These are phyloP conservation scores for Myxozyma monticola DNA, from an alignment of 805 yeast genomes.

Conservation along the genomic window DNA sequence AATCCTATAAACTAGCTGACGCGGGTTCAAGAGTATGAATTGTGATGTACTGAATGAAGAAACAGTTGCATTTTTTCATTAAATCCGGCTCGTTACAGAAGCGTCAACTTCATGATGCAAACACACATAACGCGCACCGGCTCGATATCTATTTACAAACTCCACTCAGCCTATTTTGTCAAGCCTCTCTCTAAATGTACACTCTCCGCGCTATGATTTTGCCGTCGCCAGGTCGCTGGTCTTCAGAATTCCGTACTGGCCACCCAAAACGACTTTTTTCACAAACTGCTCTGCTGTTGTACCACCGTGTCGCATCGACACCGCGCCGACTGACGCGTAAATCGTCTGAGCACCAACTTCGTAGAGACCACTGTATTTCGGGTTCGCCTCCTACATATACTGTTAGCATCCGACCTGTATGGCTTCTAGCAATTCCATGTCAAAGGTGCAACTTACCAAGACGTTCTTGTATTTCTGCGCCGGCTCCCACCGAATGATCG, in stretches of 20 bases:
- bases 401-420: neutral
- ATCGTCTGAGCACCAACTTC: conserved; percentile 43
- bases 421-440: neutral
- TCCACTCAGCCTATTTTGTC: too few relatives aligned
- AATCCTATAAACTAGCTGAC: too few relatives aligned
- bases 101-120: too few relatives aligned
- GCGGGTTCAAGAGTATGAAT: too few relatives aligned
- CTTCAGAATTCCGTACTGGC: conserved; percentile 19
- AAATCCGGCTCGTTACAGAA: too few relatives aligned
- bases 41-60: too few relatives aligned
- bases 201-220: too few relatives aligned
- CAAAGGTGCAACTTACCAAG: neutral
- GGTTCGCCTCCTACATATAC: neutral
- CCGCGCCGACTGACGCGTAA: conserved; percentile 68
- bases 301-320: conserved; percentile 62
- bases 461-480: neutral
- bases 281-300: conserved; percentile 52
- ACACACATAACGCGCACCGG: too few relatives aligned
- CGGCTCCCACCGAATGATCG: conserved; percentile 16
- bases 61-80: too few relatives aligned
- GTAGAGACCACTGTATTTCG: conserved; percentile 13
- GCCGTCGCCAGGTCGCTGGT: too few relatives aligned
- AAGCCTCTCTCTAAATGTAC: too few relatives aligned
- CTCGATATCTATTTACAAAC: too few relatives aligned
- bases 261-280: conserved; percentile 14